Evolutionary conservation across 2,329 filamentous ascomycete genomes (phyloP).

Genomic region (Verticillium zaregamsianum): DNA sequence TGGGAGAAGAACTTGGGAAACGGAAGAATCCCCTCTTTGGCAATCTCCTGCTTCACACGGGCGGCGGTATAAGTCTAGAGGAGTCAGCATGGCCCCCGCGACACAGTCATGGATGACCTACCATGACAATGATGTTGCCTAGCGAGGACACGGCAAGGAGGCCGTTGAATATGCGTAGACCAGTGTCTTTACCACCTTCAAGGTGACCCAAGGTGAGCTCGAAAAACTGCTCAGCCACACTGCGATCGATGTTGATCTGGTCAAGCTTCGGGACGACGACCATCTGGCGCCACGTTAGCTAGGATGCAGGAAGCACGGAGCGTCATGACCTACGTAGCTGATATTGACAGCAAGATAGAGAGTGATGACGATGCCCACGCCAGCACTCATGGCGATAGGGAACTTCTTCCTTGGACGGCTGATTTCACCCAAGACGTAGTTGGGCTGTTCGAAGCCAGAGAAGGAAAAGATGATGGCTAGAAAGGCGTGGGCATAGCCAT

Average conservation of each 20-base stretch:
- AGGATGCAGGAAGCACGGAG: constrained; percentile 21
- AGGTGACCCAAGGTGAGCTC: constrained; percentile 24
- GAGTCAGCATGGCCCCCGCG: background rate
- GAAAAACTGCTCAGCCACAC: constrained; percentile 30
- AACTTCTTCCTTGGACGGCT: constrained; percentile 25
- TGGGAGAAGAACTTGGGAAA: constrained; percentile 44
- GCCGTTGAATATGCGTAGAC: constrained; percentile 36
- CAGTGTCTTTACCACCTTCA: constrained; percentile 17
- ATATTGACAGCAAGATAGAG: constrained; percentile 33
- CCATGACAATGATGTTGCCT: constrained; percentile 52
- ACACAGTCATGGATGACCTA: background rate
- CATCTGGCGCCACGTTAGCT: constrained; percentile 34
- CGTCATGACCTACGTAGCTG: constrained; percentile 25
- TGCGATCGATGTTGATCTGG: constrained; percentile 11
- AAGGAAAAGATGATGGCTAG: constrained; percentile 37
- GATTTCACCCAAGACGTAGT: constrained; percentile 29
- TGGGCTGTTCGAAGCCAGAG: constrained; percentile 33
- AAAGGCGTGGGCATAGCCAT: constrained; percentile 33
- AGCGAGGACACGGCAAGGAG: constrained; percentile 50
- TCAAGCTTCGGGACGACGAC: constrained; percentile 24
- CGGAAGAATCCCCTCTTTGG: constrained; percentile 52
- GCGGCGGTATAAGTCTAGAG: constrained; percentile 45
- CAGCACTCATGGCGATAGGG: constrained; percentile 23
- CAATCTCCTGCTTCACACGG: constrained; percentile 56
- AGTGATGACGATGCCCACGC: constrained; percentile 22